These are phyloP conservation scores for Pseudonectria buxi DNA, from an alignment of 2,329 filamentous ascomycete genomes.

Conservation along the genomic window DNA sequence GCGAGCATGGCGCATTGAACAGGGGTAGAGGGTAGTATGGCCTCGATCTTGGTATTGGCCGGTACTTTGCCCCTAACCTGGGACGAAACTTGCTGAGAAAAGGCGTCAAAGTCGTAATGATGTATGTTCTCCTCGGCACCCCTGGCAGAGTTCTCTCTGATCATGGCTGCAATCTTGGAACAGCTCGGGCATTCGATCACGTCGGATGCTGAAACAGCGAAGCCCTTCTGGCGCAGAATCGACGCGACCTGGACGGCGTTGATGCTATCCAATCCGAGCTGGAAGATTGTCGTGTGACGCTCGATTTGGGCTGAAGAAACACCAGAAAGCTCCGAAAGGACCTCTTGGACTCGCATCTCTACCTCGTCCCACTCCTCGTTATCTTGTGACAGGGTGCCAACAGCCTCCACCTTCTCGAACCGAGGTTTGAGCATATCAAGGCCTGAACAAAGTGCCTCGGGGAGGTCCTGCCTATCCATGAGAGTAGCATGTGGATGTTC, in stretches of 20 bases:
- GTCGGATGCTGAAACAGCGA: conserved; percentile 59
- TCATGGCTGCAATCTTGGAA: conserved; percentile 29
- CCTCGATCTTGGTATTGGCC: conserved; percentile 37
- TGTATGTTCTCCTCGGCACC: neutral
- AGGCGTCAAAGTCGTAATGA: conserved; percentile 34
- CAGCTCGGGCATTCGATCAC: conserved; percentile 59
- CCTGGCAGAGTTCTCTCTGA: conserved; percentile 12
- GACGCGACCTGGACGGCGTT: conserved; percentile 73
- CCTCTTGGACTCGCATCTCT: conserved; percentile 47
- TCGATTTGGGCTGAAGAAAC: conserved; percentile 43
- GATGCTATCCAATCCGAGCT: conserved; percentile 87
- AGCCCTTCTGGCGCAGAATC: conserved; percentile 52
- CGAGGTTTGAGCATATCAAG: conserved; percentile 17
- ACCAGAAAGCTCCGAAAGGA: conserved; percentile 53
- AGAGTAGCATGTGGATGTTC: conserved; percentile 21
- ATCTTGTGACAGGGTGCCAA: conserved; percentile 7
- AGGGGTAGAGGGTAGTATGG: conserved; percentile 69
- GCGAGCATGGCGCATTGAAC: conserved; percentile 75
- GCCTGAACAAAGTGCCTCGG: conserved; percentile 9
- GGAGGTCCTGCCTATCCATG: conserved; percentile 14
- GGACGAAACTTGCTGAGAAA: conserved; percentile 26
- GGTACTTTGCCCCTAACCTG: conserved; percentile 21
- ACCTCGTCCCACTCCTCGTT: conserved; percentile 39
- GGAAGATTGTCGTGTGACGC: conserved; percentile 67
- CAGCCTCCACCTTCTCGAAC: conserved; percentile 11